Evolutionary conservation across 2,329 filamentous ascomycete genomes (phyloP).

Genomic region (Trichoderma aggressivum): DNA sequence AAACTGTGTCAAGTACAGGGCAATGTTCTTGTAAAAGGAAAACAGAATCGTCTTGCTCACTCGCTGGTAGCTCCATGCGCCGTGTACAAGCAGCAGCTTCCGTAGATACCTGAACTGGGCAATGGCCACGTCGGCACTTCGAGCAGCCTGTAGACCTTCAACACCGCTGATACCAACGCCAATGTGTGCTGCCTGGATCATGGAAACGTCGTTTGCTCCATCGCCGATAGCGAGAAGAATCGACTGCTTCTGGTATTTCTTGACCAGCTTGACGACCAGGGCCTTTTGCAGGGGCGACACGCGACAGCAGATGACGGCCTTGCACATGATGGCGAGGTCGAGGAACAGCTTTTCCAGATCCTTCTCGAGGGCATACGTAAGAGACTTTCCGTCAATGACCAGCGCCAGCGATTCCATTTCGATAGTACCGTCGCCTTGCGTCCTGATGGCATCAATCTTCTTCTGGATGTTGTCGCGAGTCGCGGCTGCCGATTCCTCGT

Average conservation of each 20-base stretch:
- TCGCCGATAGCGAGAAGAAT: constrained; percentile 95
- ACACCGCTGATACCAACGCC: constrained; percentile 96
- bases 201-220: constrained; percentile 98
- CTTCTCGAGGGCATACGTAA: constrained; percentile 89
- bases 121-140: constrained; percentile 93
- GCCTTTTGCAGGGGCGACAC: constrained; percentile 97
- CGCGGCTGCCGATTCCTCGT: constrained; percentile 75
- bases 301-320: constrained; percentile 97
- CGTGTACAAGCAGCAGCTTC: constrained; percentile 91
- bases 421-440: constrained; percentile 70
- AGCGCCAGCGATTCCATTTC: constrained; percentile 86
- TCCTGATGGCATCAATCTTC: constrained; percentile 87
- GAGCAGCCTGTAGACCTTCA: constrained; percentile 93
- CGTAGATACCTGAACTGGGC: constrained; percentile 93
- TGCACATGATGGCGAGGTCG: constrained; percentile 91
- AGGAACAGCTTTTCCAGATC: constrained; percentile 92
- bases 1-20: constrained; percentile 98
- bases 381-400: constrained; percentile 92
- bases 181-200: constrained; percentile 98
- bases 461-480: constrained; percentile 89
- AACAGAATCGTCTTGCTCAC: constrained; percentile 96
- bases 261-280: constrained; percentile 95
- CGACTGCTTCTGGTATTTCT: constrained; percentile 81
- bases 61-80: constrained; percentile 95
- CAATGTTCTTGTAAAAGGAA: constrained; percentile 99